Evolutionary conservation across 352 stramenopile species (phyloP), one percentile per base, ranked within the genome.

Genomic region (Aphanomyces cochlioides): DNA sequence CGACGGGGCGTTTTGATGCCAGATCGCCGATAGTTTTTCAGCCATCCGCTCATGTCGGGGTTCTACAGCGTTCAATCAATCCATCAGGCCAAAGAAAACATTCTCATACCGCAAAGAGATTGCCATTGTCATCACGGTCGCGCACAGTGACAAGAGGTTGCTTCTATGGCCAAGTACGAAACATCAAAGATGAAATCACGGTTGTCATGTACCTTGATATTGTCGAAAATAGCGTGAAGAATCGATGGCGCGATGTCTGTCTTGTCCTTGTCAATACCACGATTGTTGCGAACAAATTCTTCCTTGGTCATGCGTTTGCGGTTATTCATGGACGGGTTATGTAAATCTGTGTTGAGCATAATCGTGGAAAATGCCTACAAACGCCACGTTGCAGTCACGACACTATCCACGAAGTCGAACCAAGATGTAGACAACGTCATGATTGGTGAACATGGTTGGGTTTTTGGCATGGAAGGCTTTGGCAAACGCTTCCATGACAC

Each of bases 271-370:
- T 93, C 92, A 43, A 95, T 95, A 10, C 88, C 88, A 5, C 86
- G 84, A 65, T 94, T 94, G 64, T 94, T 96, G 56, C 84, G 79
- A 34, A 96, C 39, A 69, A 96, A 96, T 73, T 94, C 85, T 39
- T 92, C 84, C 10, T 89, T 48, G 0, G 79, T 93, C 88, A 96
- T 96, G 53, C 93, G 93, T 60, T 96, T 97, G 67, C 98, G 94
- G 77, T 93, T 93, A 3, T 77, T 75, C 43, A 94, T 93, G 48
- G 90, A 82, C 21, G 90, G 82, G 61, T 85, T 98, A 77, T 99
- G 97, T 67, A 99, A 73, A 72, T 99, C 97, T 17, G 96, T 99
- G 78, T 99, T 99, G 21, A 99, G 82, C 96, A 99, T 99, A 60
- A 99, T 99, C 66, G 98, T 98, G 54, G 96, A 97, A 81, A 99